These are phyloP conservation scores for Steccherinum ochraceum DNA, from an alignment of 768 basidiomycete species.

Conservation along the genomic window DNA sequence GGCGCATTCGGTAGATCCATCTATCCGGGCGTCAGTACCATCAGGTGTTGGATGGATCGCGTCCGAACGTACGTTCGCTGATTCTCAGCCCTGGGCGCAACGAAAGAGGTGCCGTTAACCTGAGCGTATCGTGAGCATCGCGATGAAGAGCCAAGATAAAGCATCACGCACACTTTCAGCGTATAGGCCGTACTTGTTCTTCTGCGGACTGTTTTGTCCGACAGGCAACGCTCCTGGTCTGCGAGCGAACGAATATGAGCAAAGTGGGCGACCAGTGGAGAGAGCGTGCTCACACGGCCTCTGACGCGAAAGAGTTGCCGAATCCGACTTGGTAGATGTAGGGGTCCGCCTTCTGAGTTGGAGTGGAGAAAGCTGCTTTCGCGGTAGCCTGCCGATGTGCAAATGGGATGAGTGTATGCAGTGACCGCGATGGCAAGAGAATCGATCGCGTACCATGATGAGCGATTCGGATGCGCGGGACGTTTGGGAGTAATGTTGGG, in stretches of 20 bases:
- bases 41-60: background rate
- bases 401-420: background rate
- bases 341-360: constrained; percentile 13
- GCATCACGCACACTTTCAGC: constrained; percentile 42
- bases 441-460: background rate
- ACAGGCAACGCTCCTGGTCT: constrained; percentile 52
- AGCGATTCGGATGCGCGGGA: too few species aligned
- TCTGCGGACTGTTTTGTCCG: constrained; percentile 59
- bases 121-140: too few species aligned
- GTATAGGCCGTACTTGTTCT: constrained; percentile 57
- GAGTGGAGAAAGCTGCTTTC: constrained; percentile 3
- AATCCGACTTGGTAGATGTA: constrained; percentile 25
- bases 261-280: constrained; percentile 4
- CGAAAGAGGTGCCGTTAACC: constrained; percentile 58
- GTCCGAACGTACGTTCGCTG: constrained; percentile 36
- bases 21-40: constrained; percentile 22
- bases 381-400: constrained; percentile 7
- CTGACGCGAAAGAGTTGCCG: constrained; percentile 21
- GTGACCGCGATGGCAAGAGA: too few species aligned
- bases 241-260: background rate
- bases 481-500: too few species aligned
- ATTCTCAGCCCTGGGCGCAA: constrained; percentile 50
- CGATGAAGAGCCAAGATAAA: background rate
- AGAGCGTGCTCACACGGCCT: constrained; percentile 15
- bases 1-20: constrained; percentile 63